Evolutionary conservation across 1,284 basidiomycete species (phyloP).

Genomic region (Ustilago bromivora): DNA sequence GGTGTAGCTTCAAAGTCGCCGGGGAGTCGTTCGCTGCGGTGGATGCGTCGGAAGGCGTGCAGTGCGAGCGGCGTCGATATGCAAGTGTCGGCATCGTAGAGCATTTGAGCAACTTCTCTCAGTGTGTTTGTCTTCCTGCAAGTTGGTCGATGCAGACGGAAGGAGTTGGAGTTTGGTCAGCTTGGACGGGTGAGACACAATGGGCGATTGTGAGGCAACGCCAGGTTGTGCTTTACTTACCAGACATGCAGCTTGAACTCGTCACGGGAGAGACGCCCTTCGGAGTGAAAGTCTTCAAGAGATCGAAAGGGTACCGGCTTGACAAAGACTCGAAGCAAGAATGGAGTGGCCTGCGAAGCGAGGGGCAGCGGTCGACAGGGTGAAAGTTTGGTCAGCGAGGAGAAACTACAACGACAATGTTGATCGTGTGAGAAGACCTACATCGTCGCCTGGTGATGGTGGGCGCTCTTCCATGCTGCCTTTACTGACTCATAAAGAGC

Average conservation of each 20-base stretch:
- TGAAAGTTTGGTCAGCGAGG: not conserved
- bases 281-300: constrained; percentile 43
- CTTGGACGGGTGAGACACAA: not conserved
- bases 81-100: constrained; percentile 50
- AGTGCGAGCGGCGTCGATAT: constrained; percentile 46
- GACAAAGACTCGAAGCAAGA: constrained; percentile 37
- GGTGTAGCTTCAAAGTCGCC: constrained; percentile 25
- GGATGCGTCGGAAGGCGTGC: constrained; percentile 56
- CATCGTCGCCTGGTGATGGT: constrained; percentile 48
- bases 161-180: not conserved
- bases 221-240: constrained; percentile 19
- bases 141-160: not conserved
- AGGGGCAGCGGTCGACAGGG: not conserved
- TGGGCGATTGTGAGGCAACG: not conserved
- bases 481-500: not conserved
- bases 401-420: not conserved
- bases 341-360: constrained; percentile 40
- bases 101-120: constrained; percentile 55
- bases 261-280: constrained; percentile 19
- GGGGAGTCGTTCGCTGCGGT: constrained; percentile 15
- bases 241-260: constrained; percentile 57
- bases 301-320: constrained; percentile 46
- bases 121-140: constrained; percentile 60
- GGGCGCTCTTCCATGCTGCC: constrained; percentile 28
- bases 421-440: constrained; percentile 9